A percentile compares a stretch with the other conserved stretches of the same genome.
phyloP scores from a whole-genome alignment of 2,329 filamentous ascomycete species.

The Alternaria incomplexa region DNA sequence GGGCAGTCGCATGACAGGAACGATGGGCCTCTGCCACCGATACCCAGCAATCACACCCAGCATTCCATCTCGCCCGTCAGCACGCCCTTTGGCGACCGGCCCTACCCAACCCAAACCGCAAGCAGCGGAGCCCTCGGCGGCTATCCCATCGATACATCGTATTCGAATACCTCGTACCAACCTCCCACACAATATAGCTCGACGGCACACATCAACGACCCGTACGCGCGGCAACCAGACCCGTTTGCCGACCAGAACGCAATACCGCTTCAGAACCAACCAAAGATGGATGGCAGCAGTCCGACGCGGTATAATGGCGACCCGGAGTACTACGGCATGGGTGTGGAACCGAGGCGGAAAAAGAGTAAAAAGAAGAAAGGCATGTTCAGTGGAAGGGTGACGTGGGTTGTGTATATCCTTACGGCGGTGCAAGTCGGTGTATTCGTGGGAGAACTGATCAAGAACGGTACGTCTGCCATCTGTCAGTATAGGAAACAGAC shows the following conservation, averaged over 20 bases:
- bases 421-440: constrained; percentile 79
- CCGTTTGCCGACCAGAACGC: constrained; percentile 57
- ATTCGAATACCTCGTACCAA: constrained; percentile 55
- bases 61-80: constrained; percentile 43
- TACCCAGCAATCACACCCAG: constrained; percentile 33
- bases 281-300: constrained; percentile 47
- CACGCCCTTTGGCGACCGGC: constrained; percentile 45
- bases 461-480: constrained; percentile 69
- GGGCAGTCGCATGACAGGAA: constrained; percentile 20
- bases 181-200: constrained; percentile 30
- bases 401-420: constrained; percentile 84
- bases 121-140: constrained; percentile 60
- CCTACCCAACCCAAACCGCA: constrained; percentile 49
- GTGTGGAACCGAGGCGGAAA: constrained; percentile 15
- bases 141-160: constrained; percentile 59
- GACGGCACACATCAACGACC: constrained; percentile 40
- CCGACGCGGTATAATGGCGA: constrained; percentile 47
- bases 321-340: constrained; percentile 46
- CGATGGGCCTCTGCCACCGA: constrained; percentile 48
- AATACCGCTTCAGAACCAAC: constrained; percentile 54
- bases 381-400: constrained; percentile 65
- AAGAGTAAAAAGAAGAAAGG: constrained; percentile 53
- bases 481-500: neutral
- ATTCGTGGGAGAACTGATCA: constrained; percentile 87
- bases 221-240: constrained; percentile 56